These are phyloP conservation scores for Colletotrichum shisoi DNA, from an alignment of 2,329 filamentous ascomycete species.

Conservation along the genomic window DNA sequence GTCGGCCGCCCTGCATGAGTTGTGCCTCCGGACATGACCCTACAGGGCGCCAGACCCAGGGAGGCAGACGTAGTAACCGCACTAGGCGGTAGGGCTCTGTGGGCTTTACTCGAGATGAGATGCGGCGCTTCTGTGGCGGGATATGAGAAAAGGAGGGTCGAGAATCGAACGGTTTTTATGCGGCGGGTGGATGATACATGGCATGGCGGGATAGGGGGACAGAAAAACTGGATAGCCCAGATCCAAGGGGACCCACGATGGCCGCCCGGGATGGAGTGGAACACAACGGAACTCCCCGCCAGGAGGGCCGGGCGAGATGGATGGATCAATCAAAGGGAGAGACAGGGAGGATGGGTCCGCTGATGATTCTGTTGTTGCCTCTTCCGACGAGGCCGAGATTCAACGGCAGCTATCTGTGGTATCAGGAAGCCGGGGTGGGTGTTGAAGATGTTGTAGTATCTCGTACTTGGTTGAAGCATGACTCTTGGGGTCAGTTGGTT, in stretches of 20 bases:
- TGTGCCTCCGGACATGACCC: background rate
- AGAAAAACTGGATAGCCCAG: slow-evolving; percentile 11
- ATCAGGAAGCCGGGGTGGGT: background rate
- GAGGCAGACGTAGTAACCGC: slow-evolving; percentile 6
- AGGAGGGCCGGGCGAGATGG: background rate
- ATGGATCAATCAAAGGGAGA: slow-evolving; percentile 9
- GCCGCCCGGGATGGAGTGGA: background rate
- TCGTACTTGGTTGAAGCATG: background rate
- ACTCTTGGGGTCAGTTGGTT: background rate
- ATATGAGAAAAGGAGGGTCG: background rate
- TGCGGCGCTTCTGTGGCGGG: background rate
- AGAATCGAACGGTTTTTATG: slow-evolving; percentile 15
- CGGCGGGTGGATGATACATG: background rate
- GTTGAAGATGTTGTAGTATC: background rate
- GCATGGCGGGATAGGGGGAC: too few relatives aligned
- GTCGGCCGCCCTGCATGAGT: background rate
- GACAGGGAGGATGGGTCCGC: slow-evolving; percentile 5
- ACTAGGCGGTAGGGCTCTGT: slow-evolving; percentile 4
- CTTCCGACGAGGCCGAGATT: slow-evolving; percentile 1
- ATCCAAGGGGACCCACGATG: slow-evolving; percentile 2
- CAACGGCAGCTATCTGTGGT: slow-evolving; percentile 1
- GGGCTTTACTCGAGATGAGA: too few relatives aligned
- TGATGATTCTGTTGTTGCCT: background rate
- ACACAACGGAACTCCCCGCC: background rate
- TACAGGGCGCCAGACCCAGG: slow-evolving; percentile 23